These are phyloP conservation scores for Gossypium aridum DNA, from an alignment of 441 rosid genomes.

Conservation along the genomic window DNA sequence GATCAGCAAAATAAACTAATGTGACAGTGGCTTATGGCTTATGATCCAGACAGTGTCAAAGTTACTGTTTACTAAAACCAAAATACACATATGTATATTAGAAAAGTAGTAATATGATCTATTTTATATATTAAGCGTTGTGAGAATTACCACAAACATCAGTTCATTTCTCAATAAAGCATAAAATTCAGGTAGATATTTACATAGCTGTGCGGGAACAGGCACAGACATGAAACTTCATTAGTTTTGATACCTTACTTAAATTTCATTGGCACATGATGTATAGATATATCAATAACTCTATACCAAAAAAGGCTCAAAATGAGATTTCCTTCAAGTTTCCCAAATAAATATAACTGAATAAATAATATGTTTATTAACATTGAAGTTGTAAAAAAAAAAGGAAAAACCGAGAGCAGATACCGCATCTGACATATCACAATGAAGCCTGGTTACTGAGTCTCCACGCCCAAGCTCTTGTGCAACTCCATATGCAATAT, in stretches of 20 bases:
- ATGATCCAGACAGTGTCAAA: too few relatives aligned
- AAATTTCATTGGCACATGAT: neutral
- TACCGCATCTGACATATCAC: slow-evolving; percentile 97
- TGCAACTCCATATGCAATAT: slow-evolving; percentile 70
- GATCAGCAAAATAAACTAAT: too few relatives aligned
- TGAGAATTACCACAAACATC: neutral
- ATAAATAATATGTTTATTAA: neutral
- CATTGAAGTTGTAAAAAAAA: neutral
- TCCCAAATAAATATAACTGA: neutral
- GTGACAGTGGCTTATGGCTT: too few relatives aligned
- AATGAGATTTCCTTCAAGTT: neutral
- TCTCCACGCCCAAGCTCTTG: slow-evolving; percentile 92
- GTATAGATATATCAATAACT: neutral
- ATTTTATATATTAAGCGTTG: neutral
- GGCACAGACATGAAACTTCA: neutral
- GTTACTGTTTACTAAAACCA: too few relatives aligned
- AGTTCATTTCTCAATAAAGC: neutral
- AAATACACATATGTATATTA: too few relatives aligned
- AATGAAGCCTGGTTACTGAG: slow-evolving; percentile 90
- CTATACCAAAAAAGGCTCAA: neutral
- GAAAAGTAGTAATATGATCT: neutral
- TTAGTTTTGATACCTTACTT: too few relatives aligned
- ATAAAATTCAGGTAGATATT: neutral
- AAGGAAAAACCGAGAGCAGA: neutral
- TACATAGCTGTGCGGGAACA: neutral